A percentile compares a stretch with the other conserved stretches of the same genome.
Conservation (phyloP, 352 stramenopile genomes). For the Phytopythium montanum region DNA sequence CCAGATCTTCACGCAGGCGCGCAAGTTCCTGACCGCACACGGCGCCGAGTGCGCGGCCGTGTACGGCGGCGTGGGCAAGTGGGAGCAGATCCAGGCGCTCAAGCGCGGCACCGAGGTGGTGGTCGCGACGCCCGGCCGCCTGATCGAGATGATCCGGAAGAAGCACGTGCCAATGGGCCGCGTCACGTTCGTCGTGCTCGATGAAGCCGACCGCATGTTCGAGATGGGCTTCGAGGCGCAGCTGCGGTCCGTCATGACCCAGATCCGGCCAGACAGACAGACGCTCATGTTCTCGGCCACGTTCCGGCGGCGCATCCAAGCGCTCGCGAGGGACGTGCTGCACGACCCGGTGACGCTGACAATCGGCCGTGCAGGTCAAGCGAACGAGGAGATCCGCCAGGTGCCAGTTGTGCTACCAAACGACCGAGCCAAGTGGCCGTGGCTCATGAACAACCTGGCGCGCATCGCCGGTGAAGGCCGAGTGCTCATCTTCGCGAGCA, state of each 20-base stretch:
- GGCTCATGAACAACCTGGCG: constrained; percentile 67
- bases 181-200: constrained; percentile 86
- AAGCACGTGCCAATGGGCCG: constrained; percentile 55
- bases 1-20: constrained; percentile 81
- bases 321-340: constrained; percentile 76
- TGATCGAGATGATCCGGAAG: constrained; percentile 86
- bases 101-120: constrained; percentile 73
- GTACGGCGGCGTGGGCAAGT: constrained; percentile 82
- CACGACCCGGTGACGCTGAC: constrained; percentile 79
- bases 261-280: constrained; percentile 83
- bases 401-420: constrained; percentile 69
- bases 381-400: constrained; percentile 90
- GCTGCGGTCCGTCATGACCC: constrained; percentile 71
- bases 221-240: constrained; percentile 88
- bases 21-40: constrained; percentile 75
- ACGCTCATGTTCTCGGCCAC: constrained; percentile 88
- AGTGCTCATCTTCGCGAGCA: constrained; percentile 84
- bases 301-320: constrained; percentile 69
- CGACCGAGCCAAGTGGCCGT: constrained; percentile 84
- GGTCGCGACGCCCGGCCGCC: constrained; percentile 68
- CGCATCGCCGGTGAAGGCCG: constrained; percentile 63
- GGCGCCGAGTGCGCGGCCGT: constrained; percentile 71
- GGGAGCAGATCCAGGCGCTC: constrained; percentile 77
- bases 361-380: constrained; percentile 73
- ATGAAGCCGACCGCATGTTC: constrained; percentile 89